Percentiles rank a stretch among this genome's conserved stretches.
phyloP scores from a whole-genome alignment of 345 rosid species.

The Populus ilicifolia region DNA sequence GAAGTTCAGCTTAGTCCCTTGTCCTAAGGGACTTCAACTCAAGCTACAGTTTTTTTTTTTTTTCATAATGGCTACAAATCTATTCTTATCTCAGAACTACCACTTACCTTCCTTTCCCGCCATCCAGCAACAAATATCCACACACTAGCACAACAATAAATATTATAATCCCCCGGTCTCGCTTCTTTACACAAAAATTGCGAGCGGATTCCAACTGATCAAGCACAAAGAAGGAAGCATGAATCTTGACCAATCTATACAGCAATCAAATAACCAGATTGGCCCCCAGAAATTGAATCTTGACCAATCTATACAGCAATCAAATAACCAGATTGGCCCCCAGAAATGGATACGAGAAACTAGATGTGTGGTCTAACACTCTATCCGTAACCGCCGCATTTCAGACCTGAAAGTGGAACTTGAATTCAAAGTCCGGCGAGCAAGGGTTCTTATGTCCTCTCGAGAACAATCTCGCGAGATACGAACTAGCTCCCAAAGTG shows the following conservation, averaged over 20 bases:
- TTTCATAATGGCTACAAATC: not conserved
- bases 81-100: not conserved
- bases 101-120: not conserved
- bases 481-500: conserved; percentile 35
- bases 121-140: not conserved
- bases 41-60: not conserved
- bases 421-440: conserved; percentile 24
- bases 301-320: conserved; percentile 2
- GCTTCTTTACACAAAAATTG: conserved; percentile 14
- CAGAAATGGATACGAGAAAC: not conserved
- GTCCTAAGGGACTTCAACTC: not conserved
- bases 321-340: not conserved
- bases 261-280: not conserved
- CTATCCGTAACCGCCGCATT: conserved; percentile 31
- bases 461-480: conserved; percentile 32
- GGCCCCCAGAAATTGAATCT: not conserved
- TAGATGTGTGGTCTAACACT: conserved; percentile 5
- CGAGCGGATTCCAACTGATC: not conserved
- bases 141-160: not conserved
- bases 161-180: not conserved
- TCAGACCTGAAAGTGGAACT: conserved; percentile 32
- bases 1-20: not conserved
- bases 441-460: conserved; percentile 35
- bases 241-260: conserved; percentile 5
- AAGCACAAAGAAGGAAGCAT: not conserved